These are phyloP conservation scores for Alternaria brassicae DNA, from an alignment of 2,329 filamentous ascomycete species.

Conservation along the genomic window DNA sequence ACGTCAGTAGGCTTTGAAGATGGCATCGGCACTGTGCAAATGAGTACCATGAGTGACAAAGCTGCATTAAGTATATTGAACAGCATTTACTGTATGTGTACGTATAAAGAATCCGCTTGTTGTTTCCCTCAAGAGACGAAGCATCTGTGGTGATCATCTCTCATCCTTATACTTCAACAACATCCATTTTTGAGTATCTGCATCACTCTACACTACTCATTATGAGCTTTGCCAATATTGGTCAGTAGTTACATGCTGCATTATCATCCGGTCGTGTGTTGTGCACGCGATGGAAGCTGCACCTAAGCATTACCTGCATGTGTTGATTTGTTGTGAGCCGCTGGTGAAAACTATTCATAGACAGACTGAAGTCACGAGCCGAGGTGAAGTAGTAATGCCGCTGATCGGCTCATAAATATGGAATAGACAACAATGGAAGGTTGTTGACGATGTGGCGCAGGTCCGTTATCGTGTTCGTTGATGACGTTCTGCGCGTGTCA, in stretches of 20 bases:
- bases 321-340: background rate
- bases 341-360: background rate
- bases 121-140: background rate
- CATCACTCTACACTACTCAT: background rate
- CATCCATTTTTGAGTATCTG: background rate
- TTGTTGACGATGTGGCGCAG: background rate
- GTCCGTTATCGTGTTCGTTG: background rate
- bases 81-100: background rate
- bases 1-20: background rate
- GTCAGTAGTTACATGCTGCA: background rate
- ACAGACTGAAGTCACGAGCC: background rate
- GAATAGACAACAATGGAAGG: background rate
- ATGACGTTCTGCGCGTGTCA: background rate
- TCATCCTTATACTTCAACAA: background rate
- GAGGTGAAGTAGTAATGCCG: rapidly evolving
- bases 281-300: background rate
- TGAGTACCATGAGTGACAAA: background rate
- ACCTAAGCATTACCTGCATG: background rate
- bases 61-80: background rate
- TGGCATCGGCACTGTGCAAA: background rate
- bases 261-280: background rate
- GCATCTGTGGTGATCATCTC: background rate
- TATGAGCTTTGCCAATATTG: rapidly evolving
- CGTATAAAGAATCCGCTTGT: background rate
- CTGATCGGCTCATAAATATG: background rate